Evolutionary conservation across 768 basidiomycete genomes (phyloP), one percentile per base, ranked within the genome.

Genomic region (Pholiota conissans): DNA sequence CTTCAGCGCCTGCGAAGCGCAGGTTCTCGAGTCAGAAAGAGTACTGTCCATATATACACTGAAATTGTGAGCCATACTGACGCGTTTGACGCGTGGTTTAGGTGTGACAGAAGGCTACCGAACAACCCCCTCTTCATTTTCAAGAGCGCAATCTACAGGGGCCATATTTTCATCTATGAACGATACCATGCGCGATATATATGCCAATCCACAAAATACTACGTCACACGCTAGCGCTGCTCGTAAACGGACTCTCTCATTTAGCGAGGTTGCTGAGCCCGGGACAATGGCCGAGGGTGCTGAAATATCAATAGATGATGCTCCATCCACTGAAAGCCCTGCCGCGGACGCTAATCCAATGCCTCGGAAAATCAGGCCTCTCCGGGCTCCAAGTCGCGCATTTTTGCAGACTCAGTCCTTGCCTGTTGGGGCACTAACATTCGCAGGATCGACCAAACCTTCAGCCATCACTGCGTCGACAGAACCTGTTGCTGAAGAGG

Each of bases 71-170:
- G 9, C 39, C 16, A 11, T 34, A 59, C 37, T 65, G 22, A 65
- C 63, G 60, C 58, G 60, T 57, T 32, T 63, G 59, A 68, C 70
- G 62, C 67, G 64, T 70, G 67, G 65, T 50, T 69, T 61, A 89
- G 86, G 74, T 66, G 87, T 89, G 49, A 74, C 73, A 20, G 82
- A 88, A 69, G 87, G 87, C 55, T 89, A 88, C 63, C 64, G 67
- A 28, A 74, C 74, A 26, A 51, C 71, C 29, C 70, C 74, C 7
- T 67, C 74, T 9, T 74, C 79, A 49, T 76, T 79, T 50, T 68
- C 73, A 59, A 78, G 74, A 63, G 64, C 79, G 52, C 66, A 74
- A 47, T 69, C 76, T 28, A 76, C 72, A 32, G 72, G 75, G 7
- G 61, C 63, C 53, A 79, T 83, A 61, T 84, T 85, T 64, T 78